A percentile compares a stretch with the other conserved stretches of the same genome.
These are phyloP conservation scores for Linum usitatissimum DNA, from an alignment of 345 rosid species.

Conservation along the genomic window DNA sequence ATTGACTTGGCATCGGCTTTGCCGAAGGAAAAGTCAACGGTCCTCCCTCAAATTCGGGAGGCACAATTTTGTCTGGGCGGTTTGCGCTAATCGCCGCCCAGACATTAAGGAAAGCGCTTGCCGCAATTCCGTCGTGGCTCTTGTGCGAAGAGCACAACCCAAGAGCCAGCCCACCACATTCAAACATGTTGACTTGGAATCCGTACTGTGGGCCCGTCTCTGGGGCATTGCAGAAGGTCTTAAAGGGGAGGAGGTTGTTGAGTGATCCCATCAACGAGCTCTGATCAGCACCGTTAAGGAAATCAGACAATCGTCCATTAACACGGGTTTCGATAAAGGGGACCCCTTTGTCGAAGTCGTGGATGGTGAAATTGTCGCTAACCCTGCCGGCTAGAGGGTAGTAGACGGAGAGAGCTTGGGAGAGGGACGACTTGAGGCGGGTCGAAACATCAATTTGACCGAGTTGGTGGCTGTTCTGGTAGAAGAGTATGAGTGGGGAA, in stretches of 20 bases:
- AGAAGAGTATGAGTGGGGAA: background rate
- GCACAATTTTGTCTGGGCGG: background rate
- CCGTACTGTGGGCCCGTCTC: background rate
- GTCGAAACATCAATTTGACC: background rate
- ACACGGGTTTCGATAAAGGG: background rate
- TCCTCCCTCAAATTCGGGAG: background rate
- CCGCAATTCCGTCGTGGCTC: slow-evolving; percentile 4
- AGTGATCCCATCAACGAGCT: background rate
- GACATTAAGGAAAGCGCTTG: slow-evolving; percentile 1
- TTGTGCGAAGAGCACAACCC: slow-evolving; percentile 9
- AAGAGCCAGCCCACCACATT: slow-evolving; percentile 14
- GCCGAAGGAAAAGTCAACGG: slow-evolving; percentile 3
- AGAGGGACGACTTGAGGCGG: background rate
- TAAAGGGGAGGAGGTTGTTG: slow-evolving; percentile 12
- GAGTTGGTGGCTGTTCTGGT: background rate
- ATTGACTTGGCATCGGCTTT: slow-evolving; percentile 9
- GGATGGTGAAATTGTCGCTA: background rate
- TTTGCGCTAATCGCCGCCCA: slow-evolving; percentile 11
- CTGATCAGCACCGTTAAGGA: background rate
- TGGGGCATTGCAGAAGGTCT: background rate
- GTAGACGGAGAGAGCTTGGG: background rate
- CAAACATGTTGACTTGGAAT: slow-evolving; percentile 13
- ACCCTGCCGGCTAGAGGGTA: background rate
- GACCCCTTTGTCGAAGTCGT: background rate
- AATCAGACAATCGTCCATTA: background rate